A percentile compares a stretch with the other conserved stretches of the same genome.
phyloP scores from a whole-genome alignment of 1,139 yeast species.

The Kluyveromyces sp. region DNA sequence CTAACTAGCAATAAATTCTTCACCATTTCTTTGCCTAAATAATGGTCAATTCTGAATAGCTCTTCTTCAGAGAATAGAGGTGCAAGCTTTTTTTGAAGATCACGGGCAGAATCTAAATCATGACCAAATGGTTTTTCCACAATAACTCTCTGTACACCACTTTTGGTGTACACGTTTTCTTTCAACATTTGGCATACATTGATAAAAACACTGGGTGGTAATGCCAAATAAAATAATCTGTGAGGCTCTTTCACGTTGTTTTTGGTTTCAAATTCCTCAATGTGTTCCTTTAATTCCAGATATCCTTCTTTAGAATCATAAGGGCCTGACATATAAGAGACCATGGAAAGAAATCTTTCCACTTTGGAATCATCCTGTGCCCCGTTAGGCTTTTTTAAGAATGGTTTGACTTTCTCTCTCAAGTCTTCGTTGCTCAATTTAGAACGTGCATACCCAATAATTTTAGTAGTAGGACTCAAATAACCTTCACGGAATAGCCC shows the following conservation, averaged over 20 bases:
- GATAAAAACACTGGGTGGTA: slow-evolving; percentile 90
- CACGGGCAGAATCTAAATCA: slow-evolving; percentile 71
- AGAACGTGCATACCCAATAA: slow-evolving; percentile 90
- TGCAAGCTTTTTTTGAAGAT: slow-evolving; percentile 65
- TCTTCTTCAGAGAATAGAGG: slow-evolving; percentile 90
- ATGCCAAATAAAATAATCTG: slow-evolving; percentile 82
- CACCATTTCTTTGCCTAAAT: slow-evolving; percentile 96
- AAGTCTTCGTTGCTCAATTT: slow-evolving; percentile 59
- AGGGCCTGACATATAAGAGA: slow-evolving; percentile 66
- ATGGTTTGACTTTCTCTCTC: slow-evolving; percentile 54
- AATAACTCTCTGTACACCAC: slow-evolving; percentile 72
- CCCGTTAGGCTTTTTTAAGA: slow-evolving; percentile 52
- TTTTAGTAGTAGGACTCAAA: slow-evolving; percentile 60
- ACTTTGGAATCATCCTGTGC: slow-evolving; percentile 40
- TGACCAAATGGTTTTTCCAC: slow-evolving; percentile 98
- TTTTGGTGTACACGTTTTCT: slow-evolving; percentile 54
- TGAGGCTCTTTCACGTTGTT: slow-evolving; percentile 44
- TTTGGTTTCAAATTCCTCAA: slow-evolving; percentile 52
- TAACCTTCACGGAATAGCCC: slow-evolving; percentile 73
- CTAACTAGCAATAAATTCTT: slow-evolving; percentile 83
- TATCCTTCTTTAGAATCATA: slow-evolving; percentile 79
- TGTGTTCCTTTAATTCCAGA: slow-evolving; percentile 43
- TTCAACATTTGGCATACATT: slow-evolving; percentile 70
- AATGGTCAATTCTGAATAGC: slow-evolving; percentile 91
- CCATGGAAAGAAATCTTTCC: slow-evolving; percentile 55